Evolutionary conservation across 2,329 filamentous ascomycete genomes (phyloP).

Genomic region (Sclerotiophoma versabilis): DNA sequence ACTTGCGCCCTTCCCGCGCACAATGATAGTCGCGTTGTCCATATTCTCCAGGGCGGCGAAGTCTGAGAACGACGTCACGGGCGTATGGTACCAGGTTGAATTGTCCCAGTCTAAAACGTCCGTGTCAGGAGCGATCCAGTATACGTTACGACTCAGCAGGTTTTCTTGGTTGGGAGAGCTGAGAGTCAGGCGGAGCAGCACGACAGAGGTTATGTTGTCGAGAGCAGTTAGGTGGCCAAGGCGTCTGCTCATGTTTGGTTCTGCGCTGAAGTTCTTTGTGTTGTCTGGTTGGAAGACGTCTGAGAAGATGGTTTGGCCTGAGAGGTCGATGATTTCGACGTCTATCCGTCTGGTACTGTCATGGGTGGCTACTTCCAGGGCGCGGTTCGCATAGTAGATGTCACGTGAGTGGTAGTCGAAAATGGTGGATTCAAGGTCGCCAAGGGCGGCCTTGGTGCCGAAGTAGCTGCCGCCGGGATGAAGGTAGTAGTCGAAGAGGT

Average conservation of each 20-base stretch:
- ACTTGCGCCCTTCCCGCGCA: slow-evolving; percentile 20
- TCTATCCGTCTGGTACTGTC: slow-evolving; percentile 50
- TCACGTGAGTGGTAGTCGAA: slow-evolving; percentile 60
- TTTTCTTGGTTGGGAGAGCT: slow-evolving; percentile 5
- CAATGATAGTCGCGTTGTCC: slow-evolving; percentile 13
- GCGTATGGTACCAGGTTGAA: slow-evolving; percentile 67
- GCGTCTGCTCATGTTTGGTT: slow-evolving; percentile 52
- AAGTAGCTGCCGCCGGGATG: slow-evolving; percentile 66
- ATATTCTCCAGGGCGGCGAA: slow-evolving; percentile 54
- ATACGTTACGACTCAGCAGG: slow-evolving; percentile 64
- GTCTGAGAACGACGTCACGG: slow-evolving; percentile 60
- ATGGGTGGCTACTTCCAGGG: neutral
- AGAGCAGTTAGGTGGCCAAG: slow-evolving; percentile 28
- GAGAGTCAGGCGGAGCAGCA: slow-evolving; percentile 61
- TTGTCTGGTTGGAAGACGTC: neutral
- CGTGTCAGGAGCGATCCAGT: slow-evolving; percentile 60
- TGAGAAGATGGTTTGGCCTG: slow-evolving; percentile 50
- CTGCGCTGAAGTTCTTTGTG: slow-evolving; percentile 34
- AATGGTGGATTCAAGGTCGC: slow-evolving; percentile 59
- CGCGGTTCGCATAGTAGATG: slow-evolving; percentile 64
- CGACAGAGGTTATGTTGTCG: slow-evolving; percentile 51
- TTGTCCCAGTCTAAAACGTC: slow-evolving; percentile 64
- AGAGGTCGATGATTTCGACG: slow-evolving; percentile 59
- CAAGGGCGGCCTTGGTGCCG: slow-evolving; percentile 60
- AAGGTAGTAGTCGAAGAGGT: slow-evolving; percentile 69